Evolutionary conservation across 2,329 filamentous ascomycete species (phyloP).

Genomic region (Aspergillus sp.): DNA sequence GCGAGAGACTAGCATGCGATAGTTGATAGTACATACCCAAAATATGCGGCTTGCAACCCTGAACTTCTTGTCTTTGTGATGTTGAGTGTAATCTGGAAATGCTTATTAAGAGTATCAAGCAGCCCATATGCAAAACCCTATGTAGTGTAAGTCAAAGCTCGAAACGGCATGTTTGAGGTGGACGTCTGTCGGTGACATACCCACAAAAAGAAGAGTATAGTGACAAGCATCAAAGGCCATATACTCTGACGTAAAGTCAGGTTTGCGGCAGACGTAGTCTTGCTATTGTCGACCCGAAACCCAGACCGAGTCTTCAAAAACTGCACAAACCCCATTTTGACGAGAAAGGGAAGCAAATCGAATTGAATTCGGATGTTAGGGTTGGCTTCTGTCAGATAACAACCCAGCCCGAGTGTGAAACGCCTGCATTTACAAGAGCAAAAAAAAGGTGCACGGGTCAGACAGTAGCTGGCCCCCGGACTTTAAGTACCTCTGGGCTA

Average conservation of each 20-base stretch:
- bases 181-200: slow-evolving; percentile 21
- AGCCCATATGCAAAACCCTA: slow-evolving; percentile 52
- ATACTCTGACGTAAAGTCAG: slow-evolving; percentile 46
- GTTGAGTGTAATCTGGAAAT: slow-evolving; percentile 57
- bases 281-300: slow-evolving; percentile 33
- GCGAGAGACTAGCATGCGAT: background rate
- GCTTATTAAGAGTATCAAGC: slow-evolving; percentile 53
- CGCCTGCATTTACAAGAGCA: background rate
- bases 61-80: slow-evolving; percentile 59
- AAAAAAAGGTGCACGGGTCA: background rate
- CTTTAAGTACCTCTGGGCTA: slow-evolving; percentile 5
- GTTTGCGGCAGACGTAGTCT: slow-evolving; percentile 42
- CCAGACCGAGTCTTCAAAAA: slow-evolving; percentile 33
- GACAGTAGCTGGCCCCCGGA: background rate
- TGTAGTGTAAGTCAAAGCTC: background rate
- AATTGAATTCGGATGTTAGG: background rate
- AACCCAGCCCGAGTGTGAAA: background rate
- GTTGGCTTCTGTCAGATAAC: background rate
- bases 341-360: background rate
- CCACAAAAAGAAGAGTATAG: slow-evolving; percentile 55
- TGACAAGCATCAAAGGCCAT: slow-evolving; percentile 46
- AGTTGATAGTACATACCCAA: slow-evolving; percentile 50
- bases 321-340: slow-evolving; percentile 28
- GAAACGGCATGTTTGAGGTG: background rate
- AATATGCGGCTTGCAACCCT: slow-evolving; percentile 65